Evolutionary conservation across 768 basidiomycete species (phyloP), one percentile per base, ranked within the genome.

Genomic region (Termitomyces sp.): DNA sequence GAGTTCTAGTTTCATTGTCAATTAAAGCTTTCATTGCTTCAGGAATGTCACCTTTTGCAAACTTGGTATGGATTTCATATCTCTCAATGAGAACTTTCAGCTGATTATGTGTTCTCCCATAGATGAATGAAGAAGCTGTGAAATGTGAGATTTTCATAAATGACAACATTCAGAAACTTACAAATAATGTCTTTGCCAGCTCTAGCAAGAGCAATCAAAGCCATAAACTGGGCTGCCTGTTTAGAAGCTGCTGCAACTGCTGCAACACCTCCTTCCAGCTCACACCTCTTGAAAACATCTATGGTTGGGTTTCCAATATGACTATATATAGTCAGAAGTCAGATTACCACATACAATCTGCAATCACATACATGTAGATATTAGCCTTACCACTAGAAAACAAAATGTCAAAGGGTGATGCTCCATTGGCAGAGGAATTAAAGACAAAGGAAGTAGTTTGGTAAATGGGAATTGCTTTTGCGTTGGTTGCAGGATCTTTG

Each of bases 111-210:
- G 82, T 85, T 15, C 59, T 60, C 7, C 81, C 81, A 50, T 47
- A 61, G 39, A 61, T 52, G 34, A 37, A 50, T 2, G 54, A 62
- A 7, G 63, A 60, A 26, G 55, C 33, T 54, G 39, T 28, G 7
- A 47, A 31, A n/a, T 29, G 22, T 45, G 18, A 31, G n/a, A 26
- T 28, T 56, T 1, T 47, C 34, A 22, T 16, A 4, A 33, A 31
- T 5, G 2, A 51, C 4, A 37, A 24, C 15, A 4, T 24, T 16
- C 2, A 70, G 75, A 62, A 51, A 81, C 81, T 78, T 79, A 2
- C 81, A 76, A 3, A 88, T 77, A 53, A 89, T 84, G 60, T 89
- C 88, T 64, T 88, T 87, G 0, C 87, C 86, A 0, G 72, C 53
- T 18, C 69, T 62, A 1, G 82, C 80, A 18, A 87, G 71, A 2